Conservation (phyloP, 495 filamentous ascomycete genomes). For the Xylaria palmicola region DNA sequence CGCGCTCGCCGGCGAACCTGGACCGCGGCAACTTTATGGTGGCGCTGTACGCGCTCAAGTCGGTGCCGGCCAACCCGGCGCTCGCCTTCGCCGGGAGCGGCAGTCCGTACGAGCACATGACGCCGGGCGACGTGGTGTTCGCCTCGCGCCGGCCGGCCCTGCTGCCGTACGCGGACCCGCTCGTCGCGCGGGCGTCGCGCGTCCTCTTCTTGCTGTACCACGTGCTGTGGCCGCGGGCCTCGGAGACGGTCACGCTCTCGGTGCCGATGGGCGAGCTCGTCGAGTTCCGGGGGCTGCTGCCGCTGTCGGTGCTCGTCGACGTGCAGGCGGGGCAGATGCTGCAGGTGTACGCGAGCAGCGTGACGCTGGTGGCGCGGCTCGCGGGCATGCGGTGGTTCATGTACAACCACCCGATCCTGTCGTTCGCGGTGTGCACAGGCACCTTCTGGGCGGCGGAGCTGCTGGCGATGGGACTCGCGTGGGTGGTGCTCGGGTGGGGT, state of each 20-base stretch:
- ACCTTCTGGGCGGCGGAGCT: constrained; percentile 76
- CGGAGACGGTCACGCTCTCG: constrained; percentile 55
- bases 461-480: constrained; percentile 56
- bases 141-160: constrained; percentile 38
- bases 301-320: constrained; percentile 59
- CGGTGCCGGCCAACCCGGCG: constrained; percentile 32
- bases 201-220: constrained; percentile 46
- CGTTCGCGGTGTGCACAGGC: constrained; percentile 63
- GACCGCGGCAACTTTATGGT: constrained; percentile 89
- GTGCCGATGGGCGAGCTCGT: constrained; percentile 71
- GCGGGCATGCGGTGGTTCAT: constrained; percentile 80
- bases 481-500: constrained; percentile 48
- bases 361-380: constrained; percentile 70
- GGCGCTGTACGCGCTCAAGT: constrained; percentile 53
- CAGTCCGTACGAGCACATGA: constrained; percentile 21
- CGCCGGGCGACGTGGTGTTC: constrained; percentile 33
- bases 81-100: constrained; percentile 12
- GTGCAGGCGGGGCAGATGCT: constrained; percentile 64
- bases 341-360: constrained; percentile 69
- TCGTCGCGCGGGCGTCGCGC: constrained; percentile 38
- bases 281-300: constrained; percentile 61
- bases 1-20: constrained; percentile 59
- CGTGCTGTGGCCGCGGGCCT: constrained; percentile 32
- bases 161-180: constrained; percentile 40
- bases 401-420: constrained; percentile 71